These are phyloP conservation scores for Verruconis gallopava DNA, from an alignment of 2,329 filamentous ascomycete genomes.

Conservation along the genomic window DNA sequence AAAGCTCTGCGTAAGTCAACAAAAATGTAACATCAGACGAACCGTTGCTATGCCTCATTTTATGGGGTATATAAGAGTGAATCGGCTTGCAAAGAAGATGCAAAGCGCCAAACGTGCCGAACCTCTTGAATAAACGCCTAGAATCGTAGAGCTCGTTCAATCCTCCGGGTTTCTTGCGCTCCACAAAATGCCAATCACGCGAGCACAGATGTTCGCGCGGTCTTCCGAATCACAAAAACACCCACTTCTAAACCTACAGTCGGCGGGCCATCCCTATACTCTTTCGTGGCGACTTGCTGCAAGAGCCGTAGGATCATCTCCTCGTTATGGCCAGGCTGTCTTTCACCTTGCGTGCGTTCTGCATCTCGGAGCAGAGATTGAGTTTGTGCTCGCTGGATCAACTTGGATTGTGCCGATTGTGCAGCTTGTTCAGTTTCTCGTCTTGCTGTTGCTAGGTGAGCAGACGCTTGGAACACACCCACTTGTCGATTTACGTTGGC, in stretches of 20 bases:
- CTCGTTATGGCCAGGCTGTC: conserved; percentile 4
- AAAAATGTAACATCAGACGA: too few species aligned
- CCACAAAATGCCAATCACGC: too few species aligned
- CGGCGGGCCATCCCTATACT: conserved; percentile 33
- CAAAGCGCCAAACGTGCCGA: too few species aligned
- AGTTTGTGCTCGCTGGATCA: conserved; percentile 22
- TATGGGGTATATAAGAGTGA: too few species aligned
- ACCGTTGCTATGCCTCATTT: too few species aligned
- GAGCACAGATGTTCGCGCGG: too few species aligned
- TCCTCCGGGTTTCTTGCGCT: too few species aligned
- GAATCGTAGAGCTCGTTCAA: too few species aligned
- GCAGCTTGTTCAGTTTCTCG: conserved; percentile 6
- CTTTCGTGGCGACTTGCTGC: conserved; percentile 41
- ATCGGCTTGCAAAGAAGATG: too few species aligned
- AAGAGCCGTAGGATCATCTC: conserved; percentile 39
- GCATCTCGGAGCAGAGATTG: conserved; percentile 36
- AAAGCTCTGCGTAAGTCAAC: too few species aligned
- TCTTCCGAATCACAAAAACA: conserved; percentile 32
- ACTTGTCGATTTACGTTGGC: conserved; percentile 13
- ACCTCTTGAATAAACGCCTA: too few species aligned
- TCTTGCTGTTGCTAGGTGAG: conserved; percentile 14
- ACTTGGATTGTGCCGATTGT: conserved; percentile 26
- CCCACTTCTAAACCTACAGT: conserved; percentile 34
- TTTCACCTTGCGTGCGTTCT: conserved; percentile 25
- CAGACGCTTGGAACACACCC: conserved; percentile 23